These are phyloP conservation scores for Lichtheimia corymbifera DNA, from an alignment of 371 early-diverging fungal genomes.

Conservation along the genomic window DNA sequence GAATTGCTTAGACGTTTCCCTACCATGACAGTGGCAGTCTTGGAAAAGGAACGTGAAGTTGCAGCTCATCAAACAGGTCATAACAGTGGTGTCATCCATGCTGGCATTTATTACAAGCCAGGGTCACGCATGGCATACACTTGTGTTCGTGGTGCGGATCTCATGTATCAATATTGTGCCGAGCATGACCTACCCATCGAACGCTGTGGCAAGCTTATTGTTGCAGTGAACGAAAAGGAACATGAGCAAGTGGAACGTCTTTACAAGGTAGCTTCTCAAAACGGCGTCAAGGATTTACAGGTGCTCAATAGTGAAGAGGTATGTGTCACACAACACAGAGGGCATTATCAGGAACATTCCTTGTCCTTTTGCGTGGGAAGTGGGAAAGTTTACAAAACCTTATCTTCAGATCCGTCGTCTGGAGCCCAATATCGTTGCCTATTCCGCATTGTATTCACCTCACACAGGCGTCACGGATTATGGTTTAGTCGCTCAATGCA, in stretches of 20 bases:
- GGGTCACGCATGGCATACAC: conserved; percentile 53
- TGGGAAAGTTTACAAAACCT: no score
- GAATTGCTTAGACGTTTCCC: conserved; percentile 47
- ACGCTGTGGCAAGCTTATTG: conserved; percentile 53
- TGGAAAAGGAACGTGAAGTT: conserved; percentile 54
- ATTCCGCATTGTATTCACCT: conserved; percentile 51
- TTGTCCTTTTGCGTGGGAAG: background rate
- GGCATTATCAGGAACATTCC: background rate
- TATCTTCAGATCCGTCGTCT: conserved; percentile 36
- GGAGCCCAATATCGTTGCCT: conserved; percentile 51
- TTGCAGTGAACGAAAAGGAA: conserved; percentile 45
- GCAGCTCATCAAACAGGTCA: conserved; percentile 56
- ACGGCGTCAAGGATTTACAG: conserved; percentile 50
- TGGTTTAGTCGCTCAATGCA: conserved; percentile 48
- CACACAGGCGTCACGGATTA: conserved; percentile 52
- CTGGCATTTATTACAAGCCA: conserved; percentile 52
- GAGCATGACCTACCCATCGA: conserved; percentile 48
- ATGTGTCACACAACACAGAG: background rate
- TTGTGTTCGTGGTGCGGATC: conserved; percentile 47
- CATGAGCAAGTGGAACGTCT: conserved; percentile 45
- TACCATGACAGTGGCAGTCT: conserved; percentile 46
- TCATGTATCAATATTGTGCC: conserved; percentile 55
- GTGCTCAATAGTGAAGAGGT: conserved; percentile 49
- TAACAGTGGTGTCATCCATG: conserved; percentile 54
- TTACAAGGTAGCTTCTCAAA: conserved; percentile 37